These are phyloP conservation scores for Leccinellum luteum DNA, from an alignment of 768 basidiomycete species.

Conservation along the genomic window DNA sequence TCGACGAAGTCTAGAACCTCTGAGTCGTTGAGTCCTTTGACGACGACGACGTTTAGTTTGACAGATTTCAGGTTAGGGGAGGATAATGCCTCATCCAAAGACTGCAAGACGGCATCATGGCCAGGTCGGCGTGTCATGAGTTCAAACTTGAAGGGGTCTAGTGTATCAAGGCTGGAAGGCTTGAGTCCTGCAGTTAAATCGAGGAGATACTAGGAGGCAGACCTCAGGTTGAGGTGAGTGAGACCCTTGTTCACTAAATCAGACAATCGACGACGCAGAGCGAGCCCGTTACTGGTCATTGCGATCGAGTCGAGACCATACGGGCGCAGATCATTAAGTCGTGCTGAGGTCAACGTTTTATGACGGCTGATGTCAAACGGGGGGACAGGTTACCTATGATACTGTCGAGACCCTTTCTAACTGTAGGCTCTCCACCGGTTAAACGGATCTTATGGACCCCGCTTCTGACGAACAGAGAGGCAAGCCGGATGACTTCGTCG, in stretches of 20 bases:
- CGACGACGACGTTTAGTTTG: slow-evolving; percentile 83
- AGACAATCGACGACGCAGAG: slow-evolving; percentile 70
- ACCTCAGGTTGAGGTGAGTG: slow-evolving; percentile 73
- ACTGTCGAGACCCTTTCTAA: slow-evolving; percentile 69
- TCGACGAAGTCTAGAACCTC: slow-evolving; percentile 79
- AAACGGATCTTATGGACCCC: slow-evolving; percentile 87
- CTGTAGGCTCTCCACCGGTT: slow-evolving; percentile 86
- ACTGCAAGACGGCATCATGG: slow-evolving; percentile 69
- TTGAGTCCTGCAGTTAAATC: slow-evolving; percentile 4
- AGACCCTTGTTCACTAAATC: slow-evolving; percentile 66
- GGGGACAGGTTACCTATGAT: slow-evolving; percentile 55
- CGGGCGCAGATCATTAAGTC: slow-evolving; percentile 57
- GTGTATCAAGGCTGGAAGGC: slow-evolving; percentile 68
- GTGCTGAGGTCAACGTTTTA: slow-evolving; percentile 38
- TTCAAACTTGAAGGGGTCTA: slow-evolving; percentile 86
- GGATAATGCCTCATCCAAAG: slow-evolving; percentile 61
- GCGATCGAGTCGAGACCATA: slow-evolving; percentile 71
- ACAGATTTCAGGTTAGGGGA: slow-evolving; percentile 52
- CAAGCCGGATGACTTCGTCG: slow-evolving; percentile 71
- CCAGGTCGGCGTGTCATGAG: slow-evolving; percentile 79
- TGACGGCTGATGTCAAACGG: neutral
- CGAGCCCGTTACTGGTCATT: slow-evolving; percentile 84
- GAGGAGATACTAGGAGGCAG: slow-evolving; percentile 2
- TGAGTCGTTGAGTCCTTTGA: slow-evolving; percentile 78
- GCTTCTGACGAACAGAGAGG: slow-evolving; percentile 71